Conservation (phyloP, 1,284 basidiomycete genomes). For the Somion occarium region DNA sequence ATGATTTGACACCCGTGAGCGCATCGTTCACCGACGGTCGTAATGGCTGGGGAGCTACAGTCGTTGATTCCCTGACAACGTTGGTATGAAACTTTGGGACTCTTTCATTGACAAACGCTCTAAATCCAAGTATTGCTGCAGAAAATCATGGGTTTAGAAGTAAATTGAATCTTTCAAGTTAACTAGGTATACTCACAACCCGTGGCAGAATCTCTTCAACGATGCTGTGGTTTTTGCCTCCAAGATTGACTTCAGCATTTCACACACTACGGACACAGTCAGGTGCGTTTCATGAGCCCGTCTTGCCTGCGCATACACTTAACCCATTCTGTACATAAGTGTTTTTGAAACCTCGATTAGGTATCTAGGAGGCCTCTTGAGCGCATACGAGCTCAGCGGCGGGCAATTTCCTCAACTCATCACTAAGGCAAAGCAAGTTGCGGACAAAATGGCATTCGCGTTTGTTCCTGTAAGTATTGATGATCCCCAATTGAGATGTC, state of each 20-base stretch:
- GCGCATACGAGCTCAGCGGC: slow-evolving; percentile 80
- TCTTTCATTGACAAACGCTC: not conserved
- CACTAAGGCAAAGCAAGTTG: slow-evolving; percentile 63
- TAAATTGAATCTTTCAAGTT: slow-evolving; percentile 21
- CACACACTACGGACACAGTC: slow-evolving; percentile 46
- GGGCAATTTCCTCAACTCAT: slow-evolving; percentile 48
- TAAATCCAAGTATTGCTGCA: slow-evolving; percentile 18
- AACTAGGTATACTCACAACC: not conserved
- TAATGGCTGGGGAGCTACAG: slow-evolving; percentile 71
- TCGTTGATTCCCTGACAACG: slow-evolving; percentile 60
- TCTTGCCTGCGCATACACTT: not conserved
- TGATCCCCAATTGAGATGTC: not conserved
- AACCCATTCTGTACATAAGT: slow-evolving; percentile 32
- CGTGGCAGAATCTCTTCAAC: slow-evolving; percentile 43
- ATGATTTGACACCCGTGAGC: slow-evolving; percentile 53
- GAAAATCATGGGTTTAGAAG: slow-evolving; percentile 52
- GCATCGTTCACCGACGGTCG: slow-evolving; percentile 46
- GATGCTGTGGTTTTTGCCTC: slow-evolving; percentile 48
- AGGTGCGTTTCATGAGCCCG: slow-evolving; percentile 33
- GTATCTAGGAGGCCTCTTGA: slow-evolving; percentile 66
- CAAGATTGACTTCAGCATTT: slow-evolving; percentile 51
- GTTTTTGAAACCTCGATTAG: slow-evolving; percentile 91
- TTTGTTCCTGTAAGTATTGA: slow-evolving; percentile 45
- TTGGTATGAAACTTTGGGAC: slow-evolving; percentile 39
- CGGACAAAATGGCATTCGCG: slow-evolving; percentile 62